Percentiles rank a stretch among this genome's conserved stretches.
Conservation (phyloP, 2,329 filamentous ascomycete species). For the Fusarium agapanthi region DNA sequence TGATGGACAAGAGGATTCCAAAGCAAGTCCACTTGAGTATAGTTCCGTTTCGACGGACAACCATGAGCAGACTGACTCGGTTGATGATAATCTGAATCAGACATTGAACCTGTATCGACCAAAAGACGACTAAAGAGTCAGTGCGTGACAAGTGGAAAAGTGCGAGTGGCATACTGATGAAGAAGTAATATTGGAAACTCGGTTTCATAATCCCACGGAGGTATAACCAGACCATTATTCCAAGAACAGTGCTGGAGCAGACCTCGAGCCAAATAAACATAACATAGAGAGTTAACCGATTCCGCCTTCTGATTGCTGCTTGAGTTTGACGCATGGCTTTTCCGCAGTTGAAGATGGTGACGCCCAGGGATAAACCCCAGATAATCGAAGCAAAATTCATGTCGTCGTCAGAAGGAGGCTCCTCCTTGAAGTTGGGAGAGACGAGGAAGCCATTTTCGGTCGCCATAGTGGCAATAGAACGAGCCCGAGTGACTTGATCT, state of each 20-base stretch:
- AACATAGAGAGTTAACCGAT: constrained; percentile 32
- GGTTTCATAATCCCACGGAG: constrained; percentile 33
- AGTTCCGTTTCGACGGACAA: constrained; percentile 44
- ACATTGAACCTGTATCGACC: constrained; percentile 51
- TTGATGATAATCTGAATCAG: constrained; percentile 63
- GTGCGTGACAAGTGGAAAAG: neutral
- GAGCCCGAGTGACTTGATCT: neutral
- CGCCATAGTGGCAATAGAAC: neutral
- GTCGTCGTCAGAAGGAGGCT: constrained; percentile 16
- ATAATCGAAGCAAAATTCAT: constrained; percentile 39
- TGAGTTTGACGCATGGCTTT: constrained; percentile 34
- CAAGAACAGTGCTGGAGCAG: constrained; percentile 30
- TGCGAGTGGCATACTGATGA: constrained; percentile 30
- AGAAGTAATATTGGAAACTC: constrained; percentile 44
- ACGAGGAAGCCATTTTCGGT: constrained; percentile 34
- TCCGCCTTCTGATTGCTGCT: constrained; percentile 22
- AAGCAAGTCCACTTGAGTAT: constrained; percentile 55
- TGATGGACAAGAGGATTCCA: constrained; percentile 53
- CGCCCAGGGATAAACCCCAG: constrained; percentile 37
- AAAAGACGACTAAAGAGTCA: constrained; percentile 41
- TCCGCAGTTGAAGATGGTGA: constrained; percentile 33
- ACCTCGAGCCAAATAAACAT: constrained; percentile 34
- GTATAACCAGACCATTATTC: constrained; percentile 36
- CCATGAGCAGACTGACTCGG: constrained; percentile 56
- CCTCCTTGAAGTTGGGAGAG: constrained; percentile 21